Base-by-base conservation (phyloP, 108 stramenopile genomes). In the Stephanodiscus triporus region DNA sequence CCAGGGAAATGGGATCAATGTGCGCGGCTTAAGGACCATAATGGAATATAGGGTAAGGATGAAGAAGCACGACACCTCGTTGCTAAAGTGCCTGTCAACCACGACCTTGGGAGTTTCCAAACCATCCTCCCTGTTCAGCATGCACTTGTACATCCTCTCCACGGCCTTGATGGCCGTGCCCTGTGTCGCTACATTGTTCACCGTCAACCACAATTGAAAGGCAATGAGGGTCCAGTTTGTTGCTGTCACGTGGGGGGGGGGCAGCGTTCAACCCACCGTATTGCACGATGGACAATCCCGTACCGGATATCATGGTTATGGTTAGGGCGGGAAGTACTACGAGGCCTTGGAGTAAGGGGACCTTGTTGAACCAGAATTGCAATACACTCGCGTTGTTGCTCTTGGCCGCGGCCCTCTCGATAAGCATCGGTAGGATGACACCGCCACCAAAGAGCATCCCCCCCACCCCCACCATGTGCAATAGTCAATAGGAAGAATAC, bases 311-410 rank as follows among this genome's bases (percentile, higher is more conserved):
- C 73, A 88, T 88, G 23, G 68, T 66, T 27, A 83, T 54, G 9
- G 87, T 88, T 66, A 88, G 75, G 11, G 84, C 87, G 1, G 87
- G 87, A 2, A 88, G 62, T 0, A 88, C 87, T 71, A 88, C 73
- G 59, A 83, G 43, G 20, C 70, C 73, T 60, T 88, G 83, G 56
- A 84, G 66, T 10, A 37, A 53, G 19, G 87, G 87, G 6, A 86
- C 85, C 42, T 80, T 81, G n/a, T 75, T 63, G 59, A 88, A 88
- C 87, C 87, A 88, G 72, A 88, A 88, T 34, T 77, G 68, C n/a
- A 86, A 49, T 6, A 88, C 87, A 26, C 68, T 36, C 1, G 78
- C 49, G 30, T 88, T 80, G 34, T 70, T 57, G 32, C 69, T 76
- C 43, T 78, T 72, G 14, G 72, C 73, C 16, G 84, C 87, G 42